Percentiles rank a stretch among this genome's conserved stretches.
Evolutionary conservation across 805 yeast genomes (phyloP).

Genomic region (Teunomyces lycoperdinae): DNA sequence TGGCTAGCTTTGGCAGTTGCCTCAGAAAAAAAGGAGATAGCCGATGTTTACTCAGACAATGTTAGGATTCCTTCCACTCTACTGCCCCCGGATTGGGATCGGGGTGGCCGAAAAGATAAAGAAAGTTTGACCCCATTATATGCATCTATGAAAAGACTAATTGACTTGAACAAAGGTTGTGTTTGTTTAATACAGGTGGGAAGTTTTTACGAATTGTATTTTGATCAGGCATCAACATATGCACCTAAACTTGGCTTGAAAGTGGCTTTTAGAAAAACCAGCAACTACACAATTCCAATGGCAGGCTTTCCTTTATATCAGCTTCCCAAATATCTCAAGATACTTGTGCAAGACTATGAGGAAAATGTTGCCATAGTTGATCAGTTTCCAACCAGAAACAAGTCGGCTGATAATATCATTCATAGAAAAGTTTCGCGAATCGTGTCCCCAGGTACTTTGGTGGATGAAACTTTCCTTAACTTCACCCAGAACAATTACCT

Average conservation of each 20-base stretch:
- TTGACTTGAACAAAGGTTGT: constrained; percentile 35
- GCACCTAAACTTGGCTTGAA: constrained; percentile 73
- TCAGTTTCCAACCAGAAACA: constrained; percentile 40
- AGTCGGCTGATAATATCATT: constrained; percentile 33
- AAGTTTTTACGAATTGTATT: constrained; percentile 82
- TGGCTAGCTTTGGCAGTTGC: neutral
- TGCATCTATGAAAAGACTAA: constrained; percentile 29
- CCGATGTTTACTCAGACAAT: neutral
- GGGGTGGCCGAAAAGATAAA: constrained; percentile 36
- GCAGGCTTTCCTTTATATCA: constrained; percentile 86
- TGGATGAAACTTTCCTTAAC: constrained; percentile 82
- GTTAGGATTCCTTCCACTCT: neutral
- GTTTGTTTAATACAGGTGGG: constrained; percentile 72
- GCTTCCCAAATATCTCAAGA: constrained; percentile 67
- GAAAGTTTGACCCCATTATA: constrained; percentile 35
- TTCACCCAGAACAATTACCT: constrained; percentile 69
- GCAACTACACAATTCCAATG: constrained; percentile 57
- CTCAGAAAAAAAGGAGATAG: neutral
- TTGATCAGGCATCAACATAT: constrained; percentile 76
- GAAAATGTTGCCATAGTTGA: constrained; percentile 81
- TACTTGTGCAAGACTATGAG: constrained; percentile 67
- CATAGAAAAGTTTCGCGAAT: constrained; percentile 74
- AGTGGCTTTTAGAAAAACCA: constrained; percentile 55
- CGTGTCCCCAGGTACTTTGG: constrained; percentile 88
- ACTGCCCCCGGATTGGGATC: constrained; percentile 30